A percentile compares a stretch with the other conserved stretches of the same genome.
Conservation (phyloP, 345 rosid genomes). For the Corchorus capsularis region DNA sequence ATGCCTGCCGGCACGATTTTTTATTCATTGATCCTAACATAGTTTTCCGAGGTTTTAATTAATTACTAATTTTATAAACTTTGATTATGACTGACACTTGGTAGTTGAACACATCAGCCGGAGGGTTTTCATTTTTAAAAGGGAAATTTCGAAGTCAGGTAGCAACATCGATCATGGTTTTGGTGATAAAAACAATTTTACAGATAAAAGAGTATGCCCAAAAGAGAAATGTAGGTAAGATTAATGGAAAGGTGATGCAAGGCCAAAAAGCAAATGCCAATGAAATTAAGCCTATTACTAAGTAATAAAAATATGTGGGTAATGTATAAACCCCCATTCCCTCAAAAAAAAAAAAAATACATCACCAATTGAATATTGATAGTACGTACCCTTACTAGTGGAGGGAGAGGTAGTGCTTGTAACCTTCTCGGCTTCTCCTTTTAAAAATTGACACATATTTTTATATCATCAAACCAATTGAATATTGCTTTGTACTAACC, state of each 20-base stretch:
- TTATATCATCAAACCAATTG: too few species aligned
- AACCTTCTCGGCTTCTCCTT: too few species aligned
- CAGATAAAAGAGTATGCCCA: not conserved
- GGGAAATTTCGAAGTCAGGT: not conserved
- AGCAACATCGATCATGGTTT: not conserved
- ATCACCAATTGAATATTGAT: too few species aligned
- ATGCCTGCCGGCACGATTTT: too few species aligned
- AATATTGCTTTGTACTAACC: too few species aligned
- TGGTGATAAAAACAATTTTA: not conserved
- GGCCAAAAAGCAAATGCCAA: not conserved
- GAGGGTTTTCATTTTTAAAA: not conserved
- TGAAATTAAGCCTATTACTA: not conserved
- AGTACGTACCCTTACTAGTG: too few species aligned
- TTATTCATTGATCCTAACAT: too few species aligned
- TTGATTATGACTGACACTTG: slow-evolving; percentile 4
- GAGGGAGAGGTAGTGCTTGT: too few species aligned
- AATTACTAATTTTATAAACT: not conserved
- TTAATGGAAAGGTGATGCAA: not conserved
- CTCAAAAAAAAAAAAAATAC: too few species aligned
- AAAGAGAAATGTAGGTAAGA: not conserved
- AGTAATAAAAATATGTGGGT: too few species aligned
- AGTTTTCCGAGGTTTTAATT: not conserved
- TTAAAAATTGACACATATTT: too few species aligned
- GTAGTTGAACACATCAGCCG: slow-evolving; percentile 5
- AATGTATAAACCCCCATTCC: too few species aligned